Percentiles rank a stretch among this genome's conserved stretches.
phyloP scores from a whole-genome alignment of 768 basidiomycete genomes.

The Royoungia palumana region DNA sequence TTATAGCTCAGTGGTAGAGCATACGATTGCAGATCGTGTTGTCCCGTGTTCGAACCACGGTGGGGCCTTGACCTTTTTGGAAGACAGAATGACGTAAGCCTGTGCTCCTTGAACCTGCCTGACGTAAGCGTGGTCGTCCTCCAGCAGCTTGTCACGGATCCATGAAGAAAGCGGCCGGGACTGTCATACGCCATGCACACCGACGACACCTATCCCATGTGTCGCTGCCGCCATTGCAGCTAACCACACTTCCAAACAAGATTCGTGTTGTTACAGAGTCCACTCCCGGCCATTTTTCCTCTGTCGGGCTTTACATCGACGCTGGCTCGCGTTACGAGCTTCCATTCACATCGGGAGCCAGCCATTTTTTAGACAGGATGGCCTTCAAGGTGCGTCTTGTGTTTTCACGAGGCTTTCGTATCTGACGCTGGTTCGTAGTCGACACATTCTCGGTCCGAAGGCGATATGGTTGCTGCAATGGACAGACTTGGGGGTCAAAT shows the following conservation, averaged over 20 bases:
- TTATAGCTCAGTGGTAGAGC: conserved; percentile 51
- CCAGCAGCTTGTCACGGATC: conserved; percentile 1
- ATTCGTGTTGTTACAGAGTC: conserved; percentile 88
- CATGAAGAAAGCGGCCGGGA: conserved; percentile 41
- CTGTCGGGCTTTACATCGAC: conserved; percentile 90
- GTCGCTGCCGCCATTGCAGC: conserved; percentile 41
- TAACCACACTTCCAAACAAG: conserved; percentile 89
- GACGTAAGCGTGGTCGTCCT: too few relatives aligned
- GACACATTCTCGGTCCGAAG: conserved; percentile 65
- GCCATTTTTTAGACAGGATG: conserved; percentile 92
- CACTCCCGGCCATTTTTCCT: conserved; percentile 91
- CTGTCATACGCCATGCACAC: conserved; percentile 38
- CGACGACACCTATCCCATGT: conserved; percentile 27
- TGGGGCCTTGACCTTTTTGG: conserved; percentile 39
- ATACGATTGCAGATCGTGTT: conserved; percentile 57
- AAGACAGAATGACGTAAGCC: too few relatives aligned
- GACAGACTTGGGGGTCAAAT: conserved; percentile 89
- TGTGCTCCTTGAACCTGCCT: too few relatives aligned
- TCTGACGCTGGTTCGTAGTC: conserved; percentile 45
- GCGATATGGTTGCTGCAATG: conserved; percentile 77
- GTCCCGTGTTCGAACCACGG: conserved; percentile 59
- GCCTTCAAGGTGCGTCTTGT: conserved; percentile 80
- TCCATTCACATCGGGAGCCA: conserved; percentile 66
- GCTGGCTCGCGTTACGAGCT: conserved; percentile 91
- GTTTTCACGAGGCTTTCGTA: not conserved